Evolutionary conservation across 345 rosid genomes (phyloP).

Genomic region (Mangifera indica): DNA sequence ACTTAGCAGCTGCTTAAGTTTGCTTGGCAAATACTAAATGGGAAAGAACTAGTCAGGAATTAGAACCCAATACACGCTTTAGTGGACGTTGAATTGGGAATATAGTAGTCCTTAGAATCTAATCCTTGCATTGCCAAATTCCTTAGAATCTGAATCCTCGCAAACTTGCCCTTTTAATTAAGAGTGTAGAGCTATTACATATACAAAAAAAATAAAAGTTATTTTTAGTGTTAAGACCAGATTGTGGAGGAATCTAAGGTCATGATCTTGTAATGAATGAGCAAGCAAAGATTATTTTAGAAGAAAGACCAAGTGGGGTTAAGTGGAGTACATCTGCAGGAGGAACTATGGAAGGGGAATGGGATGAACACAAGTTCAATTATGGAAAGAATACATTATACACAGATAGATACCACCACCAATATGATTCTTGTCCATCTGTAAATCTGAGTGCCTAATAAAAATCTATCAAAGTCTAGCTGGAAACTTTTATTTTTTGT

Average conservation of each 20-base stretch:
- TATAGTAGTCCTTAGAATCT: constrained; percentile 11
- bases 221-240: background rate
- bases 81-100: background rate
- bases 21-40: background rate
- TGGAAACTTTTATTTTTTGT: constrained; percentile 31
- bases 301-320: constrained; percentile 30
- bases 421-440: constrained; percentile 37
- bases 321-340: constrained; percentile 27
- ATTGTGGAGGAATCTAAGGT: constrained; percentile 19
- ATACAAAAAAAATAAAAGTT: background rate
- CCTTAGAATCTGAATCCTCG: constrained; percentile 5
- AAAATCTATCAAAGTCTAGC: constrained; percentile 36
- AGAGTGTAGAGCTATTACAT: background rate
- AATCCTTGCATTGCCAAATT: constrained; percentile 8
- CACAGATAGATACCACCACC: constrained; percentile 35
- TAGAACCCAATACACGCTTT: background rate
- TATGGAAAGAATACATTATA: constrained; percentile 32
- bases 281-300: constrained; percentile 22
- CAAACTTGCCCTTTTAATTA: background rate
- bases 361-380: constrained; percentile 28
- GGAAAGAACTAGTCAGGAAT: background rate
- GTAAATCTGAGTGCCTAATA: constrained; percentile 32
- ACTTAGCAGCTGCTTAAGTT: constrained; percentile 2
- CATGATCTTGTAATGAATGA: constrained; percentile 15
- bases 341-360: constrained; percentile 28